phyloP scores from a whole-genome alignment of 192 early-diverging fungal genomes.

The Mortierella hygrophila region DNA sequence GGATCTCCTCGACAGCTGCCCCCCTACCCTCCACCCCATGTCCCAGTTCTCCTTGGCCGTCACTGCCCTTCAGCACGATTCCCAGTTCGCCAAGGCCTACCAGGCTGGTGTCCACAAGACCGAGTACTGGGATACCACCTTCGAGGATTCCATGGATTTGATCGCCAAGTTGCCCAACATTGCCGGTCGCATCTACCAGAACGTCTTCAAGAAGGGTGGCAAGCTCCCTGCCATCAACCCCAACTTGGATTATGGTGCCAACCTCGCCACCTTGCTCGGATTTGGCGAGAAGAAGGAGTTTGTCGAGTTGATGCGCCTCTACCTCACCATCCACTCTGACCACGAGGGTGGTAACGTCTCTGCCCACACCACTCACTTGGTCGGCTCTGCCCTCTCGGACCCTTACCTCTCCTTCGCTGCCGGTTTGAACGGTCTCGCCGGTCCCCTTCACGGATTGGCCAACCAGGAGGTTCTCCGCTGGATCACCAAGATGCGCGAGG shows the following conservation, averaged over 20 bases:
- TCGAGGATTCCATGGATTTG: constrained; percentile 98
- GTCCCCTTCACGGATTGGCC: constrained; percentile 99
- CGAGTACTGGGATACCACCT: constrained; percentile 97
- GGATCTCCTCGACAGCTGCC: constrained; percentile 98
- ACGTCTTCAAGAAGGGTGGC: constrained; percentile 95
- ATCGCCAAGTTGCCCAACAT: constrained; percentile 98
- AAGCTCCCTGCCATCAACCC: constrained; percentile 89
- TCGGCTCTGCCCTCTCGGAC: constrained; percentile 97
- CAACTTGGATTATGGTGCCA: constrained; percentile 94
- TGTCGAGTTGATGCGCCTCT: constrained; percentile 98
- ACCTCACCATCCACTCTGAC: constrained; percentile 99
- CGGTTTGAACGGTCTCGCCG: constrained; percentile 96
- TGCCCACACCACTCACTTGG: constrained; percentile 93
- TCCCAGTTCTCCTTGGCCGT: constrained; percentile 97
- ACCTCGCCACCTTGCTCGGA: constrained; percentile 96
- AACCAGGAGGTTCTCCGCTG: constrained; percentile 99
- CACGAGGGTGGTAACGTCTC: constrained; percentile 99
- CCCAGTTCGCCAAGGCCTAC: constrained; percentile 97
- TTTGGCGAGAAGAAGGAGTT: constrained; percentile 91
- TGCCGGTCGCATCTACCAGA: constrained; percentile 99
- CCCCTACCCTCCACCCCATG: constrained; percentile 99
- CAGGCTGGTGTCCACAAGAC: constrained; percentile 90
- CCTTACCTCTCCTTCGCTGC: constrained; percentile 98
- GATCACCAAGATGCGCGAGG: constrained; percentile 93
- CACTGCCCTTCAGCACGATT: constrained; percentile 97